Evolutionary conservation across 2,329 filamentous ascomycete species (phyloP).

Genomic region (Cladobotryum mycophilum): DNA sequence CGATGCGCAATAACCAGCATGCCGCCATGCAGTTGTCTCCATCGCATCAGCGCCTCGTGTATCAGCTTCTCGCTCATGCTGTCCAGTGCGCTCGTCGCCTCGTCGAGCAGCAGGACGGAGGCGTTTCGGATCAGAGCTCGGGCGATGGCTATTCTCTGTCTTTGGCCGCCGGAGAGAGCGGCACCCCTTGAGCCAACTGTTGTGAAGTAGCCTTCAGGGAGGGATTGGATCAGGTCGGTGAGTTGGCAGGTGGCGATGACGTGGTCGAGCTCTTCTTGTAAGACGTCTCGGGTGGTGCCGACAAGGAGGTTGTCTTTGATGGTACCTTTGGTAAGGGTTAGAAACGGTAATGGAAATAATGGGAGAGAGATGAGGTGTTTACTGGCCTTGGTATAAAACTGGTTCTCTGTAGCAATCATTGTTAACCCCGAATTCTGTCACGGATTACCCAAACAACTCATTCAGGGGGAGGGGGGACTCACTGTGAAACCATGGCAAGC

Average conservation of each 20-base stretch:
- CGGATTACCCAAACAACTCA: too few species aligned
- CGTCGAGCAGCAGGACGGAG: slow-evolving; percentile 3
- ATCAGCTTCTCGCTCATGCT: slow-evolving; percentile 1
- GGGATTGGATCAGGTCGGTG: slow-evolving; percentile 61
- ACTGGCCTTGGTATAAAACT: slow-evolving; percentile 29
- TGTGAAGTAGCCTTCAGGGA: slow-evolving; percentile 85
- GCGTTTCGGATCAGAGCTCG: neutral
- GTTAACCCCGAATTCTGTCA: too few species aligned
- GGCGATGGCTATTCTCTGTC: slow-evolving; percentile 13
- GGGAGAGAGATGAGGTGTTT: too few species aligned
- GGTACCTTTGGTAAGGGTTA: slow-evolving; percentile 25
- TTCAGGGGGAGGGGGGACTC: too few species aligned
- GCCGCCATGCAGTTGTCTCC: neutral
- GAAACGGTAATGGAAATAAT: too few species aligned
- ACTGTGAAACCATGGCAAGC: too few species aligned
- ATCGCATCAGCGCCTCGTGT: neutral
- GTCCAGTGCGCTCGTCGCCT: slow-evolving; percentile 5
- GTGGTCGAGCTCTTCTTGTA: slow-evolving; percentile 16
- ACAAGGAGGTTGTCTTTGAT: slow-evolving; percentile 42
- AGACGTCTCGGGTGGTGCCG: slow-evolving; percentile 28
- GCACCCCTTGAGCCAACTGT: slow-evolving; percentile 59
- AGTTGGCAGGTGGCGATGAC: slow-evolving; percentile 40
- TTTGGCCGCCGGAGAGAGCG: slow-evolving; percentile 11
- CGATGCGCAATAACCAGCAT: slow-evolving; percentile 3
- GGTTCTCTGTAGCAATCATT: slow-evolving; percentile 41